Base-by-base conservation (phyloP, 495 filamentous ascomycete genomes). In the Xylaria grammica region DNA sequence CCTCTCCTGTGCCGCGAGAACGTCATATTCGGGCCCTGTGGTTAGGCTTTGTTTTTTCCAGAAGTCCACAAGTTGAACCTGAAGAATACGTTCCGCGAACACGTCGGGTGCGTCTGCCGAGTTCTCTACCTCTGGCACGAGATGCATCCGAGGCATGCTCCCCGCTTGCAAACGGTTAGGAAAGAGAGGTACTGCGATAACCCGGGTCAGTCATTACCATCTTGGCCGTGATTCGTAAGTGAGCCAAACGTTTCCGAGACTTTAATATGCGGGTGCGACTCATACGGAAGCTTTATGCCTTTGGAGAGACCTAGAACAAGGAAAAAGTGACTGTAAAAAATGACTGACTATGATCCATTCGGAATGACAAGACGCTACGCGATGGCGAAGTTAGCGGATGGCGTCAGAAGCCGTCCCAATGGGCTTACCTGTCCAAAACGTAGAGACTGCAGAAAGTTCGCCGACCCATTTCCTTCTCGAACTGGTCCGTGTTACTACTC, bases 381-480 rank as follows among this genome's bases (percentile, higher is more conserved):
- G 2, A 32, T 26, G 45, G 8, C 1, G 9, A 1, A 22, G 30
- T 50, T 42, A 53, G 34, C 1, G 0, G 4, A 15, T n/a, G n/a
- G 1, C n/a, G 10, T 4, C 13, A 20, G 19, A 30, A 56, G 19
- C 3, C 6, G 11, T 57, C 65, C 22, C 55, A 3, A 4, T 44
- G 45, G 8, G 65, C 59, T 36, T 36, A 55, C 38, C 68, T 72
- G 29, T 74, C 72, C 63, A 60, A 68, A 10, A 74, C 56, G 48
- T 73, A 74, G 19, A 76, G 70, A 45, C 62, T 74, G 61, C 72
- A 76, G 20, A 72, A 67, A 20, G 58, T 67, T 38, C 70, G 58
- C 4, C 66, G 62, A 22, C 61, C 22, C 63, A 73, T 70, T 48
- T 73, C 72, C 13, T 59, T 67, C 22, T 73, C 70, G 0, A 74